These are phyloP conservation scores for Thelephora aurantiotincta DNA, from an alignment of 768 basidiomycete genomes.

Conservation along the genomic window DNA sequence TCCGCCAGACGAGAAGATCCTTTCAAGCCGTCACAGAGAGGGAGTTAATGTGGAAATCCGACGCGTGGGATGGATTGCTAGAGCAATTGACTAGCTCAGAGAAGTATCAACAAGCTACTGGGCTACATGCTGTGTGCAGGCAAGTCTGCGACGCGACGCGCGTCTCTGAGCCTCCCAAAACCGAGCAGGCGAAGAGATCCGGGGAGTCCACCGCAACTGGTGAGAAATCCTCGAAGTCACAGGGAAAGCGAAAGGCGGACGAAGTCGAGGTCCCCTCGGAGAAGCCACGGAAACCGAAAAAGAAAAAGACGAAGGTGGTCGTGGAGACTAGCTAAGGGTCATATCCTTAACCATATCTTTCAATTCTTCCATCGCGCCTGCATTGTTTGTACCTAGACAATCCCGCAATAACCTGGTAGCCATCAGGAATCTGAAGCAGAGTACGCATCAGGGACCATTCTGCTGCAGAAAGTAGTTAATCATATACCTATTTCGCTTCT, in stretches of 20 bases:
- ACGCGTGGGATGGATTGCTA: conserved; percentile 38
- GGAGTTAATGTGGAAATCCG: conserved; percentile 41
- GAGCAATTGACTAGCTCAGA: conserved; percentile 31
- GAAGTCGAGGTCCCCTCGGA: conserved; percentile 7
- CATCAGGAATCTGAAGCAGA: not conserved
- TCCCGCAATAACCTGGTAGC: not conserved
- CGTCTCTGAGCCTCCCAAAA: not conserved
- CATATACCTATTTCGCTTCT: conserved; percentile 32
- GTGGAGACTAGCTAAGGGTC: not conserved
- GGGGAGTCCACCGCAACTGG: conserved; percentile 11
- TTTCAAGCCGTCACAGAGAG: conserved; percentile 17
- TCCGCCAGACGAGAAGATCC: conserved; percentile 50
- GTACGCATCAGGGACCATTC: not conserved
- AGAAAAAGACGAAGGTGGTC: conserved; percentile 23
- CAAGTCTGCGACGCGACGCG: conserved; percentile 31
- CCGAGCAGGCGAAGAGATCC: conserved; percentile 6
- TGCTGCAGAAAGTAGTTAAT: not conserved
- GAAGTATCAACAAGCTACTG: conserved; percentile 50
- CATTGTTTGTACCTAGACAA: conserved; percentile 7
- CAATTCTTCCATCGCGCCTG: conserved; percentile 11
- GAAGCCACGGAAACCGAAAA: conserved; percentile 14
- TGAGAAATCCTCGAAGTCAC: conserved; percentile 8
- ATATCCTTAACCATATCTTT: conserved; percentile 7
- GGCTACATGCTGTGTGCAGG: conserved; percentile 46
- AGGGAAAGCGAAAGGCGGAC: conserved; percentile 16